Evolutionary conservation across 495 filamentous ascomycete genomes (phyloP).

Genomic region (Xylaria cubensis): DNA sequence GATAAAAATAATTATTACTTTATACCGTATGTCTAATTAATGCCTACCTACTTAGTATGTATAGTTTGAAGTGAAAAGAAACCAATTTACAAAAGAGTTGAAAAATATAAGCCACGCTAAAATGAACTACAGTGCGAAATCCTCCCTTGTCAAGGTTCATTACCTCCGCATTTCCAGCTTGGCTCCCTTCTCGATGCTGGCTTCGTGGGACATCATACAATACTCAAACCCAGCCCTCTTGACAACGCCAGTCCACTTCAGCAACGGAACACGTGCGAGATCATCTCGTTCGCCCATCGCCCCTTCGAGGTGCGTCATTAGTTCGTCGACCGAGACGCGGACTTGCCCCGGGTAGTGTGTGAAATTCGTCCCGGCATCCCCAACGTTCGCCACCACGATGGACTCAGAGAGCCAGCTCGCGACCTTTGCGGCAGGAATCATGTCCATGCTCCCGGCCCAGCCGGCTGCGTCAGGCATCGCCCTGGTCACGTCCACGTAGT

Average conservation of each 20-base stretch:
- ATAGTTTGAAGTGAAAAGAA: no score
- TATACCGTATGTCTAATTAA: no score
- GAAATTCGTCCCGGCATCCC: neutral
- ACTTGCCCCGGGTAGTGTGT: neutral
- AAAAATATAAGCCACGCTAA: neutral
- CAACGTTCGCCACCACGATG: neutral
- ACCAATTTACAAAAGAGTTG: neutral
- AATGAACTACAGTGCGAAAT: neutral
- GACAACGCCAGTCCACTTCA: neutral
- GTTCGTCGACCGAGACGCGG: neutral
- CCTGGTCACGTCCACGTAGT: conserved; percentile 28
- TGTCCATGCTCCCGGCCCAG: conserved; percentile 5
- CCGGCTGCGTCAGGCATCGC: conserved; percentile 25
- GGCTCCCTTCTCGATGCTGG: neutral
- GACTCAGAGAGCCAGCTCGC: neutral
- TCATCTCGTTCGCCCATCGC: neutral
- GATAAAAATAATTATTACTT: no score
- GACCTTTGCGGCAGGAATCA: conserved; percentile 9
- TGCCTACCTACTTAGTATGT: no score
- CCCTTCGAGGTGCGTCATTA: neutral
- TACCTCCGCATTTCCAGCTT: conserved; percentile 1
- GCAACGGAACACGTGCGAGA: neutral
- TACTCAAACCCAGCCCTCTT: conserved; percentile 5
- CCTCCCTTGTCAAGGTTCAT: neutral
- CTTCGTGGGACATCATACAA: neutral